phyloP scores from a whole-genome alignment of 345 rosid species.

The Erodium maritimum region DNA sequence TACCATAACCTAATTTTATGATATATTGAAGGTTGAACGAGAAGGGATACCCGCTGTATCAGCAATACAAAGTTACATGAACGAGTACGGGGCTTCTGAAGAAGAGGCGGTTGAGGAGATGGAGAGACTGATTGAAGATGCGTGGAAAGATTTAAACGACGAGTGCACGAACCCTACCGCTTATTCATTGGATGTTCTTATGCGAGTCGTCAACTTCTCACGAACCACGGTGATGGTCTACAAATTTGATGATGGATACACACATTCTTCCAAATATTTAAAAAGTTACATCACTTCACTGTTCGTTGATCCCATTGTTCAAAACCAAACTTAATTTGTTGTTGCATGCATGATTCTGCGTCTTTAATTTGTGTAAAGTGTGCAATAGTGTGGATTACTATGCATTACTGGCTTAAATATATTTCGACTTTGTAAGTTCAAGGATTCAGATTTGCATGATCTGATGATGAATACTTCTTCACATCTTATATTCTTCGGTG shows the following conservation, averaged over 20 bases:
- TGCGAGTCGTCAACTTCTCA: background rate
- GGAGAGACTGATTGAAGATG: background rate
- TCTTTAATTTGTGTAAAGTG: too few species aligned
- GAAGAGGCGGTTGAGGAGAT: conserved; percentile 1
- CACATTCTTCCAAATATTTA: background rate
- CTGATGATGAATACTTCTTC: too few species aligned
- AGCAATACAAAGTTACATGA: background rate
- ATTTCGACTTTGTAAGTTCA: too few species aligned
- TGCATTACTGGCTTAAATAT: too few species aligned
- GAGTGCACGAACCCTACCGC: background rate
- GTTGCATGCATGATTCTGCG: too few species aligned
- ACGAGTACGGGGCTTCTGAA: background rate
- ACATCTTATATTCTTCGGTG: too few species aligned
- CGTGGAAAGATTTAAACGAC: conserved; percentile 6
- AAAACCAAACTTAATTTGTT: too few species aligned
- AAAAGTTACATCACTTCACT: background rate
- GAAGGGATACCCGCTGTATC: background rate
- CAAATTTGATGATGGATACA: conserved; percentile 2
- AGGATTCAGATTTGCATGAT: too few species aligned
- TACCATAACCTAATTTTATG: background rate
- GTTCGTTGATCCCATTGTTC: background rate
- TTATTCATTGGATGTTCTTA: background rate
- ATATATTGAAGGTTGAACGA: background rate
- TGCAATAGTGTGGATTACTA: too few species aligned
- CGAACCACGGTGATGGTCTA: background rate